phyloP scores from a whole-genome alignment of 2,329 filamentous ascomycete genomes.

The Aspergillus sp. region DNA sequence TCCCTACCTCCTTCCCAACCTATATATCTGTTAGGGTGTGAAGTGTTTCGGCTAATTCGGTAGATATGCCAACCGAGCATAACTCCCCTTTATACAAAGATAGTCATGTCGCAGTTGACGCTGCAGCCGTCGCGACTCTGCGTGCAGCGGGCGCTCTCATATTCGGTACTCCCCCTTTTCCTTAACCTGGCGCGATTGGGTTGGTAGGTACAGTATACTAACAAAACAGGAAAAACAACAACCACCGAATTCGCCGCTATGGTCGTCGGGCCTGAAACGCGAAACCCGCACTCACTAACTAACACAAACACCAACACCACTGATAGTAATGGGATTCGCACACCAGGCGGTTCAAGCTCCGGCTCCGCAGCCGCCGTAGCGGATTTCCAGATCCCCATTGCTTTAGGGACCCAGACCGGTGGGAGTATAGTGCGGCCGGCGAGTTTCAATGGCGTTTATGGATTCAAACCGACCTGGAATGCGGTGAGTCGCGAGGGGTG shows the following conservation, averaged over 20 bases:
- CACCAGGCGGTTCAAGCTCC: slow-evolving; percentile 67
- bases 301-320: slow-evolving; percentile 26
- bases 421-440: slow-evolving; percentile 65
- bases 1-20: too few relatives aligned
- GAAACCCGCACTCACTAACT: slow-evolving; percentile 52
- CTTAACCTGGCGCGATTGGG: background rate
- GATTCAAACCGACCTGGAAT: slow-evolving; percentile 66
- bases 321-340: slow-evolving; percentile 33
- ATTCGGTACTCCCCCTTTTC: slow-evolving; percentile 1
- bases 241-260: slow-evolving; percentile 14
- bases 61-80: slow-evolving; percentile 15
- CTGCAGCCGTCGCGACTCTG: slow-evolving; percentile 3
- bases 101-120: slow-evolving; percentile 3
- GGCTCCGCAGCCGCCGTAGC: slow-evolving; percentile 67
- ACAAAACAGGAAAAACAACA: slow-evolving; percentile 12
- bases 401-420: slow-evolving; percentile 65
- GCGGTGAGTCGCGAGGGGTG: slow-evolving; percentile 60
- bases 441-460: slow-evolving; percentile 65
- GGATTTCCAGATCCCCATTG: slow-evolving; percentile 62
- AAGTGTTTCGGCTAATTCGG: background rate
- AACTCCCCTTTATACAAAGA: slow-evolving; percentile 12
- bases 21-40: too few relatives aligned
- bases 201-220: background rate
- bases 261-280: slow-evolving; percentile 38
- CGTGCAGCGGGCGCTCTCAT: slow-evolving; percentile 12